Base-by-base conservation (phyloP, 305 asterid genomes). In the Rubia tinctorum region DNA sequence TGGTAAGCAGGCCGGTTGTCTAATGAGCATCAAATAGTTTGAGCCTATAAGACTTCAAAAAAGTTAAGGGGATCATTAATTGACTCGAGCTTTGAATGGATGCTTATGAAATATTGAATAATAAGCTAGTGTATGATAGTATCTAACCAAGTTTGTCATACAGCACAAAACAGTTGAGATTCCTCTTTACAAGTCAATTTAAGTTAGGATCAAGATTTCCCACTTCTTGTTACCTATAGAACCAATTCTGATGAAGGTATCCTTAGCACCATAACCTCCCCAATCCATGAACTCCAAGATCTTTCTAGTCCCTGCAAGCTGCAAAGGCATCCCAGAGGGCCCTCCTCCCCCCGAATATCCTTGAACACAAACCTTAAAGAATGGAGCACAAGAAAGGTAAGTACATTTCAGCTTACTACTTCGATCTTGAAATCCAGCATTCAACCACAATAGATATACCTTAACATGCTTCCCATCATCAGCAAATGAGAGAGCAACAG, bases 341-440 rank as follows among this genome's bases (percentile, higher is more conserved):
- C 96, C 88, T 76, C 98, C 98, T 79, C 98, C 98, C 97, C 90
- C 97, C 97, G 91, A 90, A 49, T 97, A 91, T 34, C 98, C 98
- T 91, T 93, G 98, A 77, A 93, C 96, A 49, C 97, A 90, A 64
- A 93, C 97, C 98, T 66, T 93, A 76, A 62, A 72, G 76, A 49
- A 73, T 76, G 75, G 73, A 68, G 40, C 62, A 68, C 23, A 70
- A 22, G 61, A 77, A 59, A 60, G 43, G 78, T 78, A 64, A 76
- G 22, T 42, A 49, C 59, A 70, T 40, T 61, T 71, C 68, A 71
- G 23, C 49, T 73, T 5, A n/a, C 34, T 34, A 17, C 9, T 23
- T 69, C n/a, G 15, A 45, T 34, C 34, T 61, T 49, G 22, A n/a
- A 34, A 18, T 27, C 37, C 30, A 11, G 71, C 2, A 14, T 55